These are phyloP conservation scores for Paraphoma chrysanthemicola DNA, from an alignment of 2,329 filamentous ascomycete species.

Conservation along the genomic window DNA sequence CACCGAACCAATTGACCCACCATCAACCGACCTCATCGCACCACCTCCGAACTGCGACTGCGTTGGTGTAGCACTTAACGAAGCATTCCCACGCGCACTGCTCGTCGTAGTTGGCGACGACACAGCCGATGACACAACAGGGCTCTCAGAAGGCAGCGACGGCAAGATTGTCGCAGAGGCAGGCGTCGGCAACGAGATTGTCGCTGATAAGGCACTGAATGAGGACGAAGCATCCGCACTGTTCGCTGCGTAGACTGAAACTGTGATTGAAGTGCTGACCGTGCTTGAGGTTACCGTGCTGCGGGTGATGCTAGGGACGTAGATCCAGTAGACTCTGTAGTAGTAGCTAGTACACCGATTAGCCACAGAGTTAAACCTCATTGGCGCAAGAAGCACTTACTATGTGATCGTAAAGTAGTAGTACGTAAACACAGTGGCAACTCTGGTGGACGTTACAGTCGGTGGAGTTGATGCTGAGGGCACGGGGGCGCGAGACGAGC, in stretches of 20 bases:
- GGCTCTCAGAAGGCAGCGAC: neutral
- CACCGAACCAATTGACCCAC: neutral
- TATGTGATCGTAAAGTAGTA: conserved; percentile 10
- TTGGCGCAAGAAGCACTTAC: neutral
- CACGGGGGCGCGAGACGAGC: neutral
- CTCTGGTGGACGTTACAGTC: neutral
- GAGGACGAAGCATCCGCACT: conserved; percentile 4
- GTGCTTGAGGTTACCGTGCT: conserved; percentile 6
- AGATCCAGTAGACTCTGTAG: conserved; percentile 4
- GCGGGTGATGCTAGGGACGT: conserved; percentile 1
- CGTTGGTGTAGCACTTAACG: neutral
- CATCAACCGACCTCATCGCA: neutral
- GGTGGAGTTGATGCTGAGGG: neutral
- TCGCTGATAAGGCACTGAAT: neutral
- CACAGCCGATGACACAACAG: neutral
- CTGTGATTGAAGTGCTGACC: neutral
- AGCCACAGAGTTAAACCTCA: neutral
- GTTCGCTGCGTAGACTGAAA: conserved; percentile 3
- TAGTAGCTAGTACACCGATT: neutral
- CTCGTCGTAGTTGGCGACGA: neutral
- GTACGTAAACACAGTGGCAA: neutral
- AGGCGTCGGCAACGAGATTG: conserved; percentile 4
- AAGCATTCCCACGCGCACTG: neutral
- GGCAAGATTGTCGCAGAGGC: conserved; percentile 3
- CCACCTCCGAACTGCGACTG: neutral